Conservation (phyloP, 164 flowering plant genomes). For the Tetracentron sinense region DNA sequence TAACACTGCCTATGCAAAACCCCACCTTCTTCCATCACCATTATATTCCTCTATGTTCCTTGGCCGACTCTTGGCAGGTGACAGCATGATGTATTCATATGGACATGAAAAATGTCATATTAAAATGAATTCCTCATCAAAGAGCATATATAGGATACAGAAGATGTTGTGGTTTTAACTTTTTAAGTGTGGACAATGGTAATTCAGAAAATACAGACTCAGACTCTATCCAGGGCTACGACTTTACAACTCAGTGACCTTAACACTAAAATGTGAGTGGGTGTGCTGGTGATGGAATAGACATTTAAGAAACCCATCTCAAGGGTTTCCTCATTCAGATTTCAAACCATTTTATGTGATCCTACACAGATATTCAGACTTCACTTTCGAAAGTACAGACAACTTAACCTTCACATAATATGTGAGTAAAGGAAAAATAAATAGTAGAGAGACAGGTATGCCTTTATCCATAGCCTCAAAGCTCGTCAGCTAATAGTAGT, state of each 20-base stretch:
- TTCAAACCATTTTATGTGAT: background rate
- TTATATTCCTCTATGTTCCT: constrained; percentile 20
- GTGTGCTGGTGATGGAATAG: background rate
- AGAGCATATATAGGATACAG: too few species aligned
- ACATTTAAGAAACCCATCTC: background rate
- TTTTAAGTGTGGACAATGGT: background rate
- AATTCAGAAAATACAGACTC: background rate
- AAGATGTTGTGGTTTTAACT: too few species aligned
- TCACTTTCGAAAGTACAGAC: background rate
- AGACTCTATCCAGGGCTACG: background rate
- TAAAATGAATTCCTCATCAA: too few species aligned
- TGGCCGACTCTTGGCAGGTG: constrained; percentile 29
- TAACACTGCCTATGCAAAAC: background rate
- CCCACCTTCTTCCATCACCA: constrained; percentile 3
- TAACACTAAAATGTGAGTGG: background rate
- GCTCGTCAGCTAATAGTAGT: background rate
- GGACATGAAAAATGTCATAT: too few species aligned
- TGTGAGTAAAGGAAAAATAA: background rate
- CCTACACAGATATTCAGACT: background rate
- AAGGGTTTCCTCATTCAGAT: background rate
- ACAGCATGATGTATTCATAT: constrained; percentile 20
- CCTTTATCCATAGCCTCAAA: background rate
- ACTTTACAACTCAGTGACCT: background rate
- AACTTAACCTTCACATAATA: background rate
- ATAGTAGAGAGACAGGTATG: background rate